Evolutionary conservation across 352 stramenopile genomes (phyloP), one percentile per base, ranked within the genome.

Genomic region (Globisporangium alternatum): DNA sequence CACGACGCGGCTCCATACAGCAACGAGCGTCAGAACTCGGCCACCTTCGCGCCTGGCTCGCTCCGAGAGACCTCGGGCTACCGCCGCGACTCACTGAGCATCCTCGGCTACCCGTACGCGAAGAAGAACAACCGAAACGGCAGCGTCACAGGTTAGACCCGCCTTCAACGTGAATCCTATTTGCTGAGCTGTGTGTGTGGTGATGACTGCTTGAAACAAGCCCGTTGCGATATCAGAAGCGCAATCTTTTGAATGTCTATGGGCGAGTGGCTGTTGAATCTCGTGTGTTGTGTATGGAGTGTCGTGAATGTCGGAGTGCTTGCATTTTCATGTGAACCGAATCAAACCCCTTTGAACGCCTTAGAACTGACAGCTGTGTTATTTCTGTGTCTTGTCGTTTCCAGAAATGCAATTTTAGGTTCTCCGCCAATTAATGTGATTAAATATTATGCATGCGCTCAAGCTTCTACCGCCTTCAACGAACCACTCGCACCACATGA

Each of bases 71-170:
- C 69, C 61, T 65, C 69, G 19, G 82, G 86, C 51, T 92, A 93
- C 71, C 90, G 80, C 62, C 76, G 79, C 47, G 83, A 91, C 31
- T 93, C 85, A 33, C 69, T 91, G 62, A 91, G 74, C 71, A 83
- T 95, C 69, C 80, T 95, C 63, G 83, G 80, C 63, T 95, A 95
- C 69, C 84, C 84, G 53, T 89, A 91, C 68, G 81, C 81, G 45
- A 90, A 89, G 75, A 89, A 90, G 65, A 90, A 76, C 69, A 68
- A 66, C 65, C 78, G 83, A 63, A 74, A 83, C 69, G 69, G 70
- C 75, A 86, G 81, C 78, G 66, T 75, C 21, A 80, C 72, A 61
- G 72, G 72, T 80, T 66, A 56, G 72, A 57, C 45, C 52, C 28
- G 21, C 17, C 2, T 21, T 25, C 25, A 41, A 10, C 6, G 68